Evolutionary conservation across 202 grass and related monocot genomes (phyloP).

Genomic region (Schoenoplectus triqueter): DNA sequence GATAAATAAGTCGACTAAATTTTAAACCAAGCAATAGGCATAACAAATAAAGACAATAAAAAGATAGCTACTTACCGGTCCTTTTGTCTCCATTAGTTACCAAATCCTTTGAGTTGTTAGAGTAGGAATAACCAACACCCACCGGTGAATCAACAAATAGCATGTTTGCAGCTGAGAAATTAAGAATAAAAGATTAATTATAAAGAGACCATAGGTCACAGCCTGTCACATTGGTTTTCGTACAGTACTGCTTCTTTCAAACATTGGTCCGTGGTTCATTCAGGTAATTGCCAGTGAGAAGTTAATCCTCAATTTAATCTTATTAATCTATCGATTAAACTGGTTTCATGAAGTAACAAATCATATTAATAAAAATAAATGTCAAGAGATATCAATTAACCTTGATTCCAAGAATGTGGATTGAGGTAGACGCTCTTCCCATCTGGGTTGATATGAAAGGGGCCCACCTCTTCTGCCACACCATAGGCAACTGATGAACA

Average conservation of each 20-base stretch:
- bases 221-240: slow-evolving; percentile 35
- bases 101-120: slow-evolving; percentile 72
- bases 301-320: not conserved
- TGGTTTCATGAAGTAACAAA: not conserved
- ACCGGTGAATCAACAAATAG: slow-evolving; percentile 95
- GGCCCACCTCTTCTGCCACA: slow-evolving; percentile 86
- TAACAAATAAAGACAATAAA: slow-evolving; percentile 34
- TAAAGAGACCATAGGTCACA: slow-evolving; percentile 30
- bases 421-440: slow-evolving; percentile 84
- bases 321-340: slow-evolving; percentile 23
- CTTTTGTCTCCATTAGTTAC: slow-evolving; percentile 79
- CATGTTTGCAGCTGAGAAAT: slow-evolving; percentile 81
- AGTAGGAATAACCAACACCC: slow-evolving; percentile 95
- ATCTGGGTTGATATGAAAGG: slow-evolving; percentile 94
- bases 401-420: slow-evolving; percentile 96
- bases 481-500: slow-evolving; percentile 96
- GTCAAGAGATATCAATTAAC: slow-evolving; percentile 32
- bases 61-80: slow-evolving; percentile 57
- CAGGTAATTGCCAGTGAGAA: not conserved
- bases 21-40: slow-evolving; percentile 36
- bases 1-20: slow-evolving; percentile 38
- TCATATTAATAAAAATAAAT: slow-evolving; percentile 10
- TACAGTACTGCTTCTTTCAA: slow-evolving; percentile 14
- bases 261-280: not conserved
- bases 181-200: slow-evolving; percentile 32